These are phyloP conservation scores for Blastocystis sp. DNA, from an alignment of 352 stramenopile species.

Conservation along the genomic window DNA sequence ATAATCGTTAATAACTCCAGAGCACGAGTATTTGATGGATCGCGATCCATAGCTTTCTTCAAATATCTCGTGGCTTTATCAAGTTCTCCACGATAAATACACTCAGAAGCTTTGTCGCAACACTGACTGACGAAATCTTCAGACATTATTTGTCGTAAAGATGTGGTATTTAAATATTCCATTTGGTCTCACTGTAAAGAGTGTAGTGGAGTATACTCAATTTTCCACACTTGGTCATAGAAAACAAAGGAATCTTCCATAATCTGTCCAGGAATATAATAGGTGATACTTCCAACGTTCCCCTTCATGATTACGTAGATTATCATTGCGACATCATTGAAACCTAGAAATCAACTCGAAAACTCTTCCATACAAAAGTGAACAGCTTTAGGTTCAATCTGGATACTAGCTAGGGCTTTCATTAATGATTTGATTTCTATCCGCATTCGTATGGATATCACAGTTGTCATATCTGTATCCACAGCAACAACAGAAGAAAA, in stretches of 20 bases:
- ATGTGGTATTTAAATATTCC: background rate
- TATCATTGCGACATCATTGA: conserved; percentile 29
- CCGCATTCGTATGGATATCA: background rate
- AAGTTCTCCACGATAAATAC: background rate
- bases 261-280: conserved; percentile 27
- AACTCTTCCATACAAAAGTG: background rate
- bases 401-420: conserved; percentile 23
- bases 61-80: conserved; percentile 12
- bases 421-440: conserved; percentile 46
- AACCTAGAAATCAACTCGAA: background rate
- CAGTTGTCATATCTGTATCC: conserved; percentile 10
- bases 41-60: conserved; percentile 12
- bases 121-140: conserved; percentile 31
- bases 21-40: background rate
- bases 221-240: background rate
- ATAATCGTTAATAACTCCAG: background rate
- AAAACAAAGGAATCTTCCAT: background rate
- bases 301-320: conserved; percentile 48
- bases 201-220: background rate
- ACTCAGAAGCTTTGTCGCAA: conserved; percentile 19
- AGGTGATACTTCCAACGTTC: background rate
- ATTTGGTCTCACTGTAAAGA: background rate
- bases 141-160: conserved; percentile 3
- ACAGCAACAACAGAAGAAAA: conserved; percentile 5
- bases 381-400: conserved; percentile 13